Evolutionary conservation across 192 early-diverging fungal genomes (phyloP), one percentile per base, ranked within the genome.

Genomic region (Linnemannia schmuckeri): DNA sequence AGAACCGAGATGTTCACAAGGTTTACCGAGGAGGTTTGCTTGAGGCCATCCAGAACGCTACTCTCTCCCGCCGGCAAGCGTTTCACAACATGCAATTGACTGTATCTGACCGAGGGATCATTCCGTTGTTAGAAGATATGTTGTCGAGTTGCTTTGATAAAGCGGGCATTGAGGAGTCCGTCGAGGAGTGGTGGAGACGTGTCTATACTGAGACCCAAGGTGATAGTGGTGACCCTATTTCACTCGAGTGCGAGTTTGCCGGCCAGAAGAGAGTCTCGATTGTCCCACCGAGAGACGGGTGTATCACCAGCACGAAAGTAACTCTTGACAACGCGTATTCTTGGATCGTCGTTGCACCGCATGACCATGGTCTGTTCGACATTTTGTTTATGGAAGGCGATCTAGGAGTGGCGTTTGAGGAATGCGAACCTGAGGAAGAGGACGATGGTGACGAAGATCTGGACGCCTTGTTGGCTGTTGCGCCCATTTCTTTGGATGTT

Each of bases 1-100:
- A 83, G 72, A 83, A 83, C 30, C 3, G 66, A 9, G 82, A 78
- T 6, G 82, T 83, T 22, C 66, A 66, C 72, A 83, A 83, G 72
- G 61, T 35, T 6, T 55, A 83, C 22, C 33, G 27, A 17, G 76
- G 66, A 38, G 72, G 44, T 0, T 72, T 83, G 4, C 24, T 83
- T 4, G 40, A 46, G 1, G 76, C 71, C 12, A 52, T 83, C 33
- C 82, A 83, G 22, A 49, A 52, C 13, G 44, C 46, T 3, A 78
- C 63, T 18, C 40, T 24, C 24, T 78, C 76, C 27, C 54, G 61
- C 18, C 76, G 38, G 9, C 82, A 75, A 6, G 24, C 10, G 17
- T 38, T 74, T 18, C n/a, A 37, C 20, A 77, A 74, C 70, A 74
- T 83, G 66, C 35, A 47, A 22, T 6, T 83, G 71, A 61, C 76